A percentile compares a stretch with the other conserved stretches of the same genome.
Evolutionary conservation across 768 basidiomycete species (phyloP).

Genomic region (Mycena vulgaris): DNA sequence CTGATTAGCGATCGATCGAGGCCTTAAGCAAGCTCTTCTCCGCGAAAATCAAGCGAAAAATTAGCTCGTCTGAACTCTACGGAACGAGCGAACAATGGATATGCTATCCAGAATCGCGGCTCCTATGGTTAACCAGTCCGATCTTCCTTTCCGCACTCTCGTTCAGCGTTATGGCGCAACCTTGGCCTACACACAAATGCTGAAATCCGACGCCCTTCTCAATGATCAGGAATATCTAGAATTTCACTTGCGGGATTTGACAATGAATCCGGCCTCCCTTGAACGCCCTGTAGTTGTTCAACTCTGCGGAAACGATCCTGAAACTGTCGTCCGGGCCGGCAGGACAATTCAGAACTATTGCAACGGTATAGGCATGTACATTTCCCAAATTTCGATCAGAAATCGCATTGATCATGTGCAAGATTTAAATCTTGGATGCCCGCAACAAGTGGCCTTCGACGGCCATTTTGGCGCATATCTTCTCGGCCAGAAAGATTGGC

Average conservation of each 20-base stretch:
- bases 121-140: constrained; percentile 88
- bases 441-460: constrained; percentile 77
- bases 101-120: constrained; percentile 68
- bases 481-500: constrained; percentile 82
- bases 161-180: constrained; percentile 76
- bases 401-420: constrained; percentile 5
- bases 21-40: too few species aligned
- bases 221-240: constrained; percentile 77
- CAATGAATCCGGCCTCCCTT: constrained; percentile 41
- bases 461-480: constrained; percentile 84
- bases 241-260: constrained; percentile 72
- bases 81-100: too few species aligned
- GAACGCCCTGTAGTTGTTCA: constrained; percentile 76
- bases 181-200: constrained; percentile 85
- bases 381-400: not conserved
- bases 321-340: constrained; percentile 72
- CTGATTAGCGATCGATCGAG: too few species aligned
- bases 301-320: constrained; percentile 80
- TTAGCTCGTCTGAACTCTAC: too few species aligned
- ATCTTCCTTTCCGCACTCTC: constrained; percentile 79
- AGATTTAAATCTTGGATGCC: constrained; percentile 90
- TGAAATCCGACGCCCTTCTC: constrained; percentile 72
- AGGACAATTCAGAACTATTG: constrained; percentile 71
- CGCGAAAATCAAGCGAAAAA: too few species aligned
- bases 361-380: constrained; percentile 75